Evolutionary conservation across 805 yeast genomes (phyloP).

Genomic region (Candida chilensis): DNA sequence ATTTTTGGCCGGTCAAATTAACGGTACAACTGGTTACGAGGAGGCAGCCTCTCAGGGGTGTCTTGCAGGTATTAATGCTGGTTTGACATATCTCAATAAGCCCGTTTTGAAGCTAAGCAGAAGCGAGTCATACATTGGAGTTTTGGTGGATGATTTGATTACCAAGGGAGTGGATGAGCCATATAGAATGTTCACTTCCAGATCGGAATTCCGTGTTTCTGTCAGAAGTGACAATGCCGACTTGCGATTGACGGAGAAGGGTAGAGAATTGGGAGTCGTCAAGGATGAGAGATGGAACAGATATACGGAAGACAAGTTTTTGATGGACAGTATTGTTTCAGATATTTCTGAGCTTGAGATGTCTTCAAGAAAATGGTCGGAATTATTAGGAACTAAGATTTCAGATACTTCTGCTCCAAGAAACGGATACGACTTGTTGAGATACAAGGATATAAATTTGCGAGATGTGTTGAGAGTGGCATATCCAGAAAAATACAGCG

Average conservation of each 20-base stretch:
- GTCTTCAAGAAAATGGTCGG: constrained; percentile 60
- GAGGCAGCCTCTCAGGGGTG: constrained; percentile 98
- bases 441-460: constrained; percentile 36
- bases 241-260: constrained; percentile 64
- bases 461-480: constrained; percentile 11
- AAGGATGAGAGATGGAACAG: constrained; percentile 44
- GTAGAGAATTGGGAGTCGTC: constrained; percentile 60
- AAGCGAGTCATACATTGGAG: constrained; percentile 87
- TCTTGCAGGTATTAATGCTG: constrained; percentile 94
- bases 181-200: constrained; percentile 93
- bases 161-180: constrained; percentile 97
- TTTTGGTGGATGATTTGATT: constrained; percentile 84
- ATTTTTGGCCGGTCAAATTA: constrained; percentile 92
- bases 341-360: constrained; percentile 33
- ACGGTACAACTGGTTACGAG: constrained; percentile 98
- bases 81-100: constrained; percentile 35
- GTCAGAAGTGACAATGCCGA: constrained; percentile 95
- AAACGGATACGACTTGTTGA: constrained; percentile 65
- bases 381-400: constrained; percentile 29
- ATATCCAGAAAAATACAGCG: constrained; percentile 5
- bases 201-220: constrained; percentile 87
- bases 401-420: constrained; percentile 46
- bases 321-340: constrained; percentile 32
- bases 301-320: constrained; percentile 30
- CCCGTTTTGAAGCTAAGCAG: constrained; percentile 51